Conservation (phyloP, 2,329 filamentous ascomycete species). For the Nemania diffusa region DNA sequence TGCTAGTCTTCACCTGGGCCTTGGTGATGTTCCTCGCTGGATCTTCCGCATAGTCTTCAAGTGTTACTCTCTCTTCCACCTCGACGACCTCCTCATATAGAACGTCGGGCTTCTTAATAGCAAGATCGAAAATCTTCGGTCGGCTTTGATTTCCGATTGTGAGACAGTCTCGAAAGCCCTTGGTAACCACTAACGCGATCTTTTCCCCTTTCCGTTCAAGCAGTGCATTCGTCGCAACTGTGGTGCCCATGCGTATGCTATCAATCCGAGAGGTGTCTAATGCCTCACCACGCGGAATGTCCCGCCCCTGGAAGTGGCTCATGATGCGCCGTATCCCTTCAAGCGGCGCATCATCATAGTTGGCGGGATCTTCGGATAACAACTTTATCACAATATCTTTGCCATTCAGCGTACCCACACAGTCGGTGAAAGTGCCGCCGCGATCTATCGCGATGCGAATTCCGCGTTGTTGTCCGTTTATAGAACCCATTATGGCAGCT, state of each 20-base stretch:
- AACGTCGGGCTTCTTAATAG: conserved; percentile 86
- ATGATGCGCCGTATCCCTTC: conserved; percentile 91
- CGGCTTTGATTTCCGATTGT: conserved; percentile 91
- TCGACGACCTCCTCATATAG: conserved; percentile 89
- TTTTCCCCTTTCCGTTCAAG: conserved; percentile 90
- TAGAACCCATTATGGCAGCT: conserved; percentile 50
- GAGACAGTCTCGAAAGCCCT: conserved; percentile 87
- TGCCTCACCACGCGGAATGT: conserved; percentile 81
- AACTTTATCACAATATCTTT: conserved; percentile 88
- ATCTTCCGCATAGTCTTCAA: conserved; percentile 93
- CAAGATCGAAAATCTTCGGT: conserved; percentile 90
- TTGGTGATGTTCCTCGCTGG: conserved; percentile 69
- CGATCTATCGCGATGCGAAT: conserved; percentile 82
- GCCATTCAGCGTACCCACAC: conserved; percentile 81
- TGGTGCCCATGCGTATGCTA: conserved; percentile 95
- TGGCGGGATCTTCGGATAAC: conserved; percentile 87
- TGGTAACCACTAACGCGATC: conserved; percentile 87
- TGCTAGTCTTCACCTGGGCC: conserved; percentile 65
- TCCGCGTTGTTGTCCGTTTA: conserved; percentile 59
- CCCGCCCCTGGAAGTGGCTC: conserved; percentile 76
- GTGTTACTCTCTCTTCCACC: conserved; percentile 87
- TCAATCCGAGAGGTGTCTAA: conserved; percentile 87
- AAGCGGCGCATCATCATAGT: conserved; percentile 90
- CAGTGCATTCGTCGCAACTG: conserved; percentile 91
- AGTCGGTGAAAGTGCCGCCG: conserved; percentile 93